Evolutionary conservation across 1,284 basidiomycete genomes (phyloP).

Genomic region (Coriolopsis trogii): DNA sequence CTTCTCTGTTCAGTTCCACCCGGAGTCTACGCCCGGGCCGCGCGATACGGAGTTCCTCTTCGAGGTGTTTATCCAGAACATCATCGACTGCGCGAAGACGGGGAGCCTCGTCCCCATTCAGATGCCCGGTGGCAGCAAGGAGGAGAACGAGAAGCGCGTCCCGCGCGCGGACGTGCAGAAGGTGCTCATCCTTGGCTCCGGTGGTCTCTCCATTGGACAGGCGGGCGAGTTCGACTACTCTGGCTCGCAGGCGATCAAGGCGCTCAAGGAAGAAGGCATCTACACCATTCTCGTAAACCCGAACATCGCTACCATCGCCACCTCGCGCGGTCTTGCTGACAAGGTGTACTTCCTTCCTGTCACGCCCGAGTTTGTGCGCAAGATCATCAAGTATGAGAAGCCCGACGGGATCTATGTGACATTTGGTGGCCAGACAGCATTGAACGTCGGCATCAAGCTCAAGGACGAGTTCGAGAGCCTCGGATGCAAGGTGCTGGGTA

Average conservation of each 20-base stretch:
- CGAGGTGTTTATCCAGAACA: conserved; percentile 93
- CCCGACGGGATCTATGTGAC: conserved; percentile 99
- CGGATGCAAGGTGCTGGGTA: conserved; percentile 93
- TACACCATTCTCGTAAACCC: conserved; percentile 99
- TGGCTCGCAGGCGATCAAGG: conserved; percentile 98
- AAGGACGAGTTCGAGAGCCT: conserved; percentile 92
- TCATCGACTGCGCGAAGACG: conserved; percentile 77
- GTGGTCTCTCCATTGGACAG: conserved; percentile 96
- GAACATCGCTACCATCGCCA: conserved; percentile 99
- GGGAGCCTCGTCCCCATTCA: conserved; percentile 73
- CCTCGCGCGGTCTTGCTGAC: conserved; percentile 95
- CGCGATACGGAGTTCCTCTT: conserved; percentile 99
- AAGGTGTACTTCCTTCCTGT: conserved; percentile 99
- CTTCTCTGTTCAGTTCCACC: conserved; percentile 99
- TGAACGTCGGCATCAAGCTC: conserved; percentile 96
- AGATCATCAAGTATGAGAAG: conserved; percentile 98
- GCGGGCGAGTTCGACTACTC: conserved; percentile 99
- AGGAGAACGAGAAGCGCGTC: conserved; percentile 78
- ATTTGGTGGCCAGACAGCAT: conserved; percentile 97
- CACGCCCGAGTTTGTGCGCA: conserved; percentile 96
- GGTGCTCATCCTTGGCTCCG: conserved; percentile 97
- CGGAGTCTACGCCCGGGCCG: conserved; percentile 98
- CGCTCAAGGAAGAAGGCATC: conserved; percentile 97
- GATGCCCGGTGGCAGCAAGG: conserved; percentile 88
- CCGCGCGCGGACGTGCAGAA: conserved; percentile 87